Evolutionary conservation across 1,284 basidiomycete genomes (phyloP).

Genomic region (Cutaneotrichosporon curvatum): DNA sequence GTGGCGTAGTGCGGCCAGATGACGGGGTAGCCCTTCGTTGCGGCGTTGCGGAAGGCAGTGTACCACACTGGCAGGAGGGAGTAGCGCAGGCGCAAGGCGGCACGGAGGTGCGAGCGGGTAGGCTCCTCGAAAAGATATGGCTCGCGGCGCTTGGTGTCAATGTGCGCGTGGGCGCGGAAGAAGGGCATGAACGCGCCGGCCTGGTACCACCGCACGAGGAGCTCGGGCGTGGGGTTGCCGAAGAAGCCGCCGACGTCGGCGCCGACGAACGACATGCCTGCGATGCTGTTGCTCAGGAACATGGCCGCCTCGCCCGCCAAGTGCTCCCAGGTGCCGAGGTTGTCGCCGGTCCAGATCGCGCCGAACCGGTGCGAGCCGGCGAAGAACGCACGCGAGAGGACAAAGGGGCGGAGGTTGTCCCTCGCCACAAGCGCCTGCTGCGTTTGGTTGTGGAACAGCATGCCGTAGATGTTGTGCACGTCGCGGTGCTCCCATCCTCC

Average conservation of each 20-base stretch:
- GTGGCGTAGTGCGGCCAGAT: conserved; percentile 88
- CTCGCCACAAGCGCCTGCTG: conserved; percentile 74
- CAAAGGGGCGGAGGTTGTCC: conserved; percentile 81
- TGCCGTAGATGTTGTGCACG: conserved; percentile 52
- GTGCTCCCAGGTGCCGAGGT: conserved; percentile 92
- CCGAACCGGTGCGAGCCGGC: conserved; percentile 93
- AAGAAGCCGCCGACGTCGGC: conserved; percentile 99
- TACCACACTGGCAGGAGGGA: conserved; percentile 90
- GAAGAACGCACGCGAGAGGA: conserved; percentile 89
- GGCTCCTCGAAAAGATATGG: conserved; percentile 89
- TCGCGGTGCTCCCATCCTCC: conserved; percentile 95
- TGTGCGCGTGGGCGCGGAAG: conserved; percentile 96
- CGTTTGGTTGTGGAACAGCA: conserved; percentile 66
- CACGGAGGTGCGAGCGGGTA: conserved; percentile 70
- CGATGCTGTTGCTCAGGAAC: conserved; percentile 82
- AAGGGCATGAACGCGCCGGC: conserved; percentile 93
- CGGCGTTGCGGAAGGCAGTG: conserved; percentile 85
- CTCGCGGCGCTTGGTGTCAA: conserved; percentile 96
- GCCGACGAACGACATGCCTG: conserved; percentile 89
- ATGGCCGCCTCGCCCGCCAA: conserved; percentile 91
- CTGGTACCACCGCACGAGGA: conserved; percentile 96
- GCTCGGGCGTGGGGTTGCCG: conserved; percentile 87
- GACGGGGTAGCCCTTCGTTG: conserved; percentile 69
- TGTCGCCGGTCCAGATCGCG: conserved; percentile 99
- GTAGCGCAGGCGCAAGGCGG: conserved; percentile 78